These are phyloP conservation scores for Leptomonas pyrrhocoris DNA, from an alignment of 208 protist genomes.

Conservation along the genomic window DNA sequence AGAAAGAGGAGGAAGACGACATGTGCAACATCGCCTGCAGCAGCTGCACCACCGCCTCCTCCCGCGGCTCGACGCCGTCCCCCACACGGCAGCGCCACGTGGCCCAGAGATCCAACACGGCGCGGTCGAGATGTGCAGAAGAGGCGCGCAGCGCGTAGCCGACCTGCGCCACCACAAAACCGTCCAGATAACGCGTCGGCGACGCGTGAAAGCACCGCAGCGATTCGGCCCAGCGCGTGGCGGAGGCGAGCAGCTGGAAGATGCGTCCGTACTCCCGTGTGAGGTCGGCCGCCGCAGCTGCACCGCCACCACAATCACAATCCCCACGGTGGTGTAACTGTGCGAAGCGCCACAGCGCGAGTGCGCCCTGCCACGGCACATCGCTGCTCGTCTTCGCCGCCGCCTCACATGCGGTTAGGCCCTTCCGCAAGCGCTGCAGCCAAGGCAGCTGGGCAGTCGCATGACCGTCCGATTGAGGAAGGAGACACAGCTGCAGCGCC, in stretches of 20 bases:
- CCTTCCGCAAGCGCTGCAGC: slow-evolving; percentile 46
- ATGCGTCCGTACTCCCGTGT: slow-evolving; percentile 55
- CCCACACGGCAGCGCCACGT: slow-evolving; percentile 67
- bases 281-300: not conserved
- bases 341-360: slow-evolving; percentile 28
- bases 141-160: slow-evolving; percentile 43
- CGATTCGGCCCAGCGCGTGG: slow-evolving; percentile 53
- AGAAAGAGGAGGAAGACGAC: not conserved
- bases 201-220: slow-evolving; percentile 46
- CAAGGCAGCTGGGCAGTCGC: too few relatives aligned
- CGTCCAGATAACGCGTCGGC: slow-evolving; percentile 40
- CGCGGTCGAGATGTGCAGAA: slow-evolving; percentile 19
- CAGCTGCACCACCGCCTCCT: slow-evolving; percentile 54
- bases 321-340: not conserved
- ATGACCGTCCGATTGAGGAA: too few relatives aligned
- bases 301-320: not conserved
- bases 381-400: not conserved
- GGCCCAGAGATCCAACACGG: slow-evolving; percentile 63
- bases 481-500: slow-evolving; percentile 39
- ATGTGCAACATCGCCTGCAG: slow-evolving; percentile 51
- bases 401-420: slow-evolving; percentile 41
- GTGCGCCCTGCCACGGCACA: slow-evolving; percentile 32
- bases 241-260: slow-evolving; percentile 54
- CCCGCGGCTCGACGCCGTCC: slow-evolving; percentile 49
- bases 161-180: slow-evolving; percentile 60